These are phyloP conservation scores for Pichia paraexigua DNA, from an alignment of 805 yeast species.

Conservation along the genomic window DNA sequence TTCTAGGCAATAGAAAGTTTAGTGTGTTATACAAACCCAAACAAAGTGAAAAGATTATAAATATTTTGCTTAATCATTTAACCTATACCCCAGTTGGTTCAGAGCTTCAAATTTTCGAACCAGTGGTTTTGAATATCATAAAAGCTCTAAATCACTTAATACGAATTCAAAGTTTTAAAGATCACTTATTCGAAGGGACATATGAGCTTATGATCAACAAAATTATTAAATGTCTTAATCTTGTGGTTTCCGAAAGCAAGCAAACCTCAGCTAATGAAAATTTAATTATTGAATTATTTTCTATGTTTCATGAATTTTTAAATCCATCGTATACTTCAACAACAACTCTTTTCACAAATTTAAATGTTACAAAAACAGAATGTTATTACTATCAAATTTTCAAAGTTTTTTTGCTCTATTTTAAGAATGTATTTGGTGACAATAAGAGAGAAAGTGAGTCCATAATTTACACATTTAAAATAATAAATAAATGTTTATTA, in stretches of 20 bases:
- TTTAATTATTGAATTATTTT: conserved; percentile 16
- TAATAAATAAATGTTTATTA: conserved; percentile 39
- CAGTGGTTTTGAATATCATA: conserved; percentile 25
- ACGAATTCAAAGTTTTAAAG: conserved; percentile 19
- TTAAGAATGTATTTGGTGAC: conserved; percentile 10
- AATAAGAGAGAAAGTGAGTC: conserved; percentile 21
- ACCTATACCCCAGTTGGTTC: conserved; percentile 7
- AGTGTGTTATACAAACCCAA: conserved; percentile 18
- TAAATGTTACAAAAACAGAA: neutral
- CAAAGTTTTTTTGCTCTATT: conserved; percentile 12
- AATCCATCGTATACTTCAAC: conserved; percentile 15
- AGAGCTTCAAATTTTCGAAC: conserved; percentile 16
- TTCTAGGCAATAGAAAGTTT: conserved; percentile 11
- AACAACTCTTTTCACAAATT: neutral
- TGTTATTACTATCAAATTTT: conserved; percentile 13
- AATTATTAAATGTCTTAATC: conserved; percentile 12
- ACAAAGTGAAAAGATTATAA: conserved; percentile 21
- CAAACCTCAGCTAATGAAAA: conserved; percentile 15
- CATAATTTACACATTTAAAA: conserved; percentile 29
- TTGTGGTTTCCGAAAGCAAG: conserved; percentile 6
- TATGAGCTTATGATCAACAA: conserved; percentile 13
- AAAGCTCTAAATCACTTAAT: conserved; percentile 23
- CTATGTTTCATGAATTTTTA: conserved; percentile 13
- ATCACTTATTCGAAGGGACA: conserved; percentile 17
- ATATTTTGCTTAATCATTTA: conserved; percentile 14